Evolutionary conservation across 805 yeast genomes (phyloP).

Genomic region (Candida endomychidarum): DNA sequence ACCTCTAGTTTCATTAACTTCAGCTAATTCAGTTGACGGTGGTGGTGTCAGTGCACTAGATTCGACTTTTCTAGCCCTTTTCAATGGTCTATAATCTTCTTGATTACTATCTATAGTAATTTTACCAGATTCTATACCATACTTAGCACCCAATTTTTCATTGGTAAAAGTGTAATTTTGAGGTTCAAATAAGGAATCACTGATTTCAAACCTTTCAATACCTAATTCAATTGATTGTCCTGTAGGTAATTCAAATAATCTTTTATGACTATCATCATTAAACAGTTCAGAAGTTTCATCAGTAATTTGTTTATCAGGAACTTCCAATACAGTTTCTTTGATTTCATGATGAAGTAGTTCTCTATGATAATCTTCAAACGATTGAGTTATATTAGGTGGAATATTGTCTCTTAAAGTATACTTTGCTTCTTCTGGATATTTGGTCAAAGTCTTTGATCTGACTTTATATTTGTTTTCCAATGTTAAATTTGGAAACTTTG

Average conservation of each 20-base stretch:
- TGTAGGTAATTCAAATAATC: conserved; percentile 73
- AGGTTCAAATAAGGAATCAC: conserved; percentile 76
- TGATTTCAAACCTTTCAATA: conserved; percentile 58
- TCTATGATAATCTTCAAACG: conserved; percentile 57
- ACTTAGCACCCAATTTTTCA: conserved; percentile 22
- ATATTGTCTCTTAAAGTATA: conserved; percentile 19
- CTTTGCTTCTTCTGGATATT: conserved; percentile 31
- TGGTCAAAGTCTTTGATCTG: conserved; percentile 40
- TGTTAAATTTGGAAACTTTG: conserved; percentile 21
- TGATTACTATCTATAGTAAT: conserved; percentile 43
- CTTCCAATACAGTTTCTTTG: conserved; percentile 68
- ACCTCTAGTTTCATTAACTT: conserved; percentile 35
- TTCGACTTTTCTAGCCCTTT: conserved; percentile 52
- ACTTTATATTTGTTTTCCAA: conserved; percentile 44
- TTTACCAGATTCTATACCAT: conserved; percentile 53
- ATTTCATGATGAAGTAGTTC: conserved; percentile 64
- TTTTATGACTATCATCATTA: conserved; percentile 19
- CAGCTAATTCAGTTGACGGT: conserved; percentile 14
- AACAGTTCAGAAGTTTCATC: conserved; percentile 20
- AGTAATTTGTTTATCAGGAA: conserved; percentile 42
- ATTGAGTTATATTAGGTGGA: conserved; percentile 38
- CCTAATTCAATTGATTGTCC: conserved; percentile 67
- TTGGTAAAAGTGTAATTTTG: conserved; percentile 36
- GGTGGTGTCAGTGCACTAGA: conserved; percentile 32
- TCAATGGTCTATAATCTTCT: conserved; percentile 72